Percentiles rank a stretch among this genome's conserved stretches.
phyloP scores from a whole-genome alignment of 1,284 basidiomycete genomes.

The Pyrrhoderma lamaoense region DNA sequence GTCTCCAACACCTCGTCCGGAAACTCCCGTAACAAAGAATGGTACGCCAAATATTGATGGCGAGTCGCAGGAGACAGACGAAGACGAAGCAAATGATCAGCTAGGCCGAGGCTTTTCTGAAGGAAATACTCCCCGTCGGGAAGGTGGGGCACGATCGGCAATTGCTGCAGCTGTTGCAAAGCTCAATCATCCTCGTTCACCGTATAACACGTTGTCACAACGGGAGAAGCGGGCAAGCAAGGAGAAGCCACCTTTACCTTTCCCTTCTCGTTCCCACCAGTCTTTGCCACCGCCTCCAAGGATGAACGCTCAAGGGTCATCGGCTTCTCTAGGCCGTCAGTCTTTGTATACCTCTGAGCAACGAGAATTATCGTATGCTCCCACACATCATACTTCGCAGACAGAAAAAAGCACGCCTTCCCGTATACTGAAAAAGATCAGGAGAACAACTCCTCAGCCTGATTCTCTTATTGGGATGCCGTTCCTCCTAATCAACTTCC shows the following conservation, averaged over 20 bases:
- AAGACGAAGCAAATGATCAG: conserved; percentile 51
- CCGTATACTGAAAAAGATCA: conserved; percentile 58
- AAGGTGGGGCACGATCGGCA: conserved; percentile 11
- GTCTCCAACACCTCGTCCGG: conserved; percentile 55
- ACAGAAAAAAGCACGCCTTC: conserved; percentile 33
- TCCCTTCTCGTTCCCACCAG: conserved; percentile 72
- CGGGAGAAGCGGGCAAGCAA: conserved; percentile 33
- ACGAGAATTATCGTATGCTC: conserved; percentile 16
- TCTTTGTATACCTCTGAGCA: conserved; percentile 40
- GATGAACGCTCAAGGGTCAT: conserved; percentile 47
- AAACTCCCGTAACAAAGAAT: conserved; percentile 32
- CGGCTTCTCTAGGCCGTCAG: conserved; percentile 62
- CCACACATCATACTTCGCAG: conserved; percentile 30
- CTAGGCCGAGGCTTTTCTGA: conserved; percentile 39
- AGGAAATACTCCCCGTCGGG: conserved; percentile 21
- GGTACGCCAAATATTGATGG: conserved; percentile 57
- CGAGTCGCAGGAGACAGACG: conserved; percentile 65
- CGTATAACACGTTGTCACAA: conserved; percentile 53
- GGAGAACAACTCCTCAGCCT: conserved; percentile 48
- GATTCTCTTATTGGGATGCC: conserved; percentile 44
- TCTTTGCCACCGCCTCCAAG: conserved; percentile 69
- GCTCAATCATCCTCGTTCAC: conserved; percentile 66
- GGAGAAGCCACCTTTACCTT: conserved; percentile 45
- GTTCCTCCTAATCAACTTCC: conserved; percentile 73
- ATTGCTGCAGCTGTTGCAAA: conserved; percentile 34